Base-by-base conservation (phyloP, 441 rosid species). In the Arabidopsis lyrata region DNA sequence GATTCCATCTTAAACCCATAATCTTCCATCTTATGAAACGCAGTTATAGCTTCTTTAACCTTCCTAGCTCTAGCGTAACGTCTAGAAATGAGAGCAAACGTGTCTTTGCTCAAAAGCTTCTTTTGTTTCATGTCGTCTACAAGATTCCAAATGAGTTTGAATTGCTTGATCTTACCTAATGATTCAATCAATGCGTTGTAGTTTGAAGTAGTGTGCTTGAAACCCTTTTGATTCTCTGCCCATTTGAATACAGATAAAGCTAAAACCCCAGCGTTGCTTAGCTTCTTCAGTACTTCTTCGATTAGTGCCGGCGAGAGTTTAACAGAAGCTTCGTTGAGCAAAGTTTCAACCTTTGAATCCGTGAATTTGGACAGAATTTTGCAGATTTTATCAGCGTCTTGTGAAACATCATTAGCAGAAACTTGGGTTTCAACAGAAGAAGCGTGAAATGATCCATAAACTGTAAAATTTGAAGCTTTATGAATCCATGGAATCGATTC, bases 111-210 rank as follows among this genome's bases (percentile, higher is more conserved):
- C 68, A 93, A 54, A 10, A 91, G 71, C 76, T 78, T 78, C 66
- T 79, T 86, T 4, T 27, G 76, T 76, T 87, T 87, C 98, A 91
- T 91, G n/a, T 89, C 96, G 48, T 50, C 78, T 35, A 91, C 93
- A 13, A 91, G 58, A 44, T 65, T 73, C 97, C 93, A 91, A 5
- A 84, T 73, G 52, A 86, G 31, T 42, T 82, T 88, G 77, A 93
- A 89, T 70, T 93, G 97, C 76, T 87, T 93, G 68, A 91, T 87
- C 84, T 91, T 93, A 6, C 95, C 96, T 31, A 91, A 81, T 32
- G 97, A 84, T 36, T 88, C 97, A 66, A 93, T 88, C 80, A 91
- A 56, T 1, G 82, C 85, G 34, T 91, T 87, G 84, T 91, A 93
- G 82, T 84, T 89, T n/a, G 86, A 81, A 3, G 92, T 72, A 10